Conservation (phyloP, 169 alveolate genomes). For the Plasmodium ovale region DNA sequence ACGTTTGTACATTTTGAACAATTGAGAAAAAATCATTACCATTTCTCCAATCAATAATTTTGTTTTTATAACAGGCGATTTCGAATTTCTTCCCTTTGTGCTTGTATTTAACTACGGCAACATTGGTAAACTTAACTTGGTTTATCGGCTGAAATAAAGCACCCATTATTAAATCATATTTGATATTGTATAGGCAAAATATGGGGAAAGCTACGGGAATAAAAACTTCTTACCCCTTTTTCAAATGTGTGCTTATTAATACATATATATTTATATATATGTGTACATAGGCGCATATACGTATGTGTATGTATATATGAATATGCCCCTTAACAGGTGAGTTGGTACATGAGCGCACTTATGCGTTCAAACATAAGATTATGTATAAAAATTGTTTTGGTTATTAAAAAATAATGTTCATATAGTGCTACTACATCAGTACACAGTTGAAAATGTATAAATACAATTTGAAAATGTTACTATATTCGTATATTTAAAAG, state of each 20-base stretch:
- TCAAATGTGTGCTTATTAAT: not conserved
- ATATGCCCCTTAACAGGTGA: no score
- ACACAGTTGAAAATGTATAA: no score
- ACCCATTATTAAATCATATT: slow-evolving; percentile 81
- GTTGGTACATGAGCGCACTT: not conserved
- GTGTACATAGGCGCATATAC: not conserved
- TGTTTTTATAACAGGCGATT: slow-evolving; percentile 97
- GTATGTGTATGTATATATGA: not conserved
- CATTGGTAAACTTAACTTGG: slow-evolving; percentile 95
- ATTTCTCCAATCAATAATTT: slow-evolving; percentile 95
- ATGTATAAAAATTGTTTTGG: no score
- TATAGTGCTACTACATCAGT: no score
- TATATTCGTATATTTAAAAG: no score
- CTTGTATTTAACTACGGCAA: slow-evolving; percentile 94
- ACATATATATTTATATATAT: slow-evolving; percentile 11
- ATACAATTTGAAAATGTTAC: no score
- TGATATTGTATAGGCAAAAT: no score
- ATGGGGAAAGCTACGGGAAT: no score
- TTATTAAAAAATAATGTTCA: no score
- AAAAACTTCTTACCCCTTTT: no score
- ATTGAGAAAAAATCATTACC: slow-evolving; percentile 20
- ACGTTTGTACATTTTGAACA: not conserved
- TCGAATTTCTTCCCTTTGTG: slow-evolving; percentile 93
- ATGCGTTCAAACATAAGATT: no score
- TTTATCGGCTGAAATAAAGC: slow-evolving; percentile 94